phyloP scores from a whole-genome alignment of 148 eudicot species.

The Rhododendron ferrugineum region DNA sequence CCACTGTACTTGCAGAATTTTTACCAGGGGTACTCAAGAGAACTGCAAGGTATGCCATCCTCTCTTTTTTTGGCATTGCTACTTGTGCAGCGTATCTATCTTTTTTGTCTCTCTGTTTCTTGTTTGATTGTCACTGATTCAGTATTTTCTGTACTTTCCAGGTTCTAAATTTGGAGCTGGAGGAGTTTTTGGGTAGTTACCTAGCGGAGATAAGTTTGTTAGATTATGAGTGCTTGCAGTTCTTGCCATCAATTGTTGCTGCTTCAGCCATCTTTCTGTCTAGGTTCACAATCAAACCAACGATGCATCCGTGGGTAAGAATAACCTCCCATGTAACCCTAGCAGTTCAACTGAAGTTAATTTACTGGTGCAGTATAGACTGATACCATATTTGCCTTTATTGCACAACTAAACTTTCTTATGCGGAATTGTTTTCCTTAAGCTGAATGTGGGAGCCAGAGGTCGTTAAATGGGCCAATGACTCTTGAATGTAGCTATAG shows the following conservation, averaged over 20 bases:
- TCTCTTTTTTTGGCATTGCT: background rate
- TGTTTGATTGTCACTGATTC: conserved; percentile 5
- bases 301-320: conserved; percentile 1
- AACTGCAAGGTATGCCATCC: conserved; percentile 33
- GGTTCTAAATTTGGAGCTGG: conserved; percentile 31
- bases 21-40: background rate
- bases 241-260: conserved; percentile 55
- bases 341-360: background rate
- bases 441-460: background rate
- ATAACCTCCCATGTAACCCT: background rate
- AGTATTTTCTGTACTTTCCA: conserved; percentile 8
- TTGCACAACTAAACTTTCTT: background rate
- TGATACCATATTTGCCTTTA: background rate
- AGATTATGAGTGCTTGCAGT: conserved; percentile 40
- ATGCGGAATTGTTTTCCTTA: background rate
- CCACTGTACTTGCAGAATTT: background rate
- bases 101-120: background rate
- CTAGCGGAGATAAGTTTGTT: conserved; percentile 16
- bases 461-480: background rate
- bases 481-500: background rate
- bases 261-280: conserved; percentile 59
- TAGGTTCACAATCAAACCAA: conserved; percentile 40
- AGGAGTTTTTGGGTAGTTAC: conserved; percentile 46
- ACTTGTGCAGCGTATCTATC: background rate
- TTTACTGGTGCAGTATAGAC: conserved; percentile 27